Conservation (phyloP, 371 early-diverging fungal genomes). For the Mortierella sp. region DNA sequence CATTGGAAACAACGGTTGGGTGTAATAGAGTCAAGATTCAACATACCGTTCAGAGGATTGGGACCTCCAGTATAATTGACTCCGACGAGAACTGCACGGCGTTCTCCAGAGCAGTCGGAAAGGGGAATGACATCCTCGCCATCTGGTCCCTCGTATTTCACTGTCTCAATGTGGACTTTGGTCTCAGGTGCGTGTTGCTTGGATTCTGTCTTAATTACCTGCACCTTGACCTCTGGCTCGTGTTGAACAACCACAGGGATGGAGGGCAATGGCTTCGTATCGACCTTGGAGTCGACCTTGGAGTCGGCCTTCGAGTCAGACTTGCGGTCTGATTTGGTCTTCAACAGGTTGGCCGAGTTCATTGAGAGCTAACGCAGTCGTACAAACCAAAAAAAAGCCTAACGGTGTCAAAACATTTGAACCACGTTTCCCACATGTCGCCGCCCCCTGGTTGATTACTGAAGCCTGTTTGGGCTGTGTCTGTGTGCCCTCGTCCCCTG, state of each 20-base stretch:
- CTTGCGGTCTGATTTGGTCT: constrained; percentile 10
- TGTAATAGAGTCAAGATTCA: neutral
- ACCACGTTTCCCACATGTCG: no score
- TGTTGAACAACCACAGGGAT: constrained; percentile 9
- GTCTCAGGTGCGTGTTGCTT: neutral
- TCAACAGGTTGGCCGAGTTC: no score
- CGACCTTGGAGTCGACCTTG: neutral
- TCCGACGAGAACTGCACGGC: constrained; percentile 49
- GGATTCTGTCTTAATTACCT: neutral
- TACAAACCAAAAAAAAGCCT: no score
- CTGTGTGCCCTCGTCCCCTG: no score
- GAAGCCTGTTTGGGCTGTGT: no score
- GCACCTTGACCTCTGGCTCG: neutral
- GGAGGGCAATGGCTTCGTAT: constrained; percentile 37
- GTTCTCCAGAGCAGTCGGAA: constrained; percentile 42
- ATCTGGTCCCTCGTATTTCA: constrained; percentile 20
- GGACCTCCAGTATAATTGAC: constrained; percentile 43
- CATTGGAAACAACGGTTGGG: no score
- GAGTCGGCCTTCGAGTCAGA: neutral
- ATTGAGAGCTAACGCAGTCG: no score
- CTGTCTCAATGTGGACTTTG: constrained; percentile 2
- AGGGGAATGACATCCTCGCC: constrained; percentile 20
- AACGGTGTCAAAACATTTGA: no score
- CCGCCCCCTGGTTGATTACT: no score
- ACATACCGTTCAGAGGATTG: constrained; percentile 40